Evolutionary conservation across 345 rosid genomes (phyloP).

Genomic region (Lepidium sativum): DNA sequence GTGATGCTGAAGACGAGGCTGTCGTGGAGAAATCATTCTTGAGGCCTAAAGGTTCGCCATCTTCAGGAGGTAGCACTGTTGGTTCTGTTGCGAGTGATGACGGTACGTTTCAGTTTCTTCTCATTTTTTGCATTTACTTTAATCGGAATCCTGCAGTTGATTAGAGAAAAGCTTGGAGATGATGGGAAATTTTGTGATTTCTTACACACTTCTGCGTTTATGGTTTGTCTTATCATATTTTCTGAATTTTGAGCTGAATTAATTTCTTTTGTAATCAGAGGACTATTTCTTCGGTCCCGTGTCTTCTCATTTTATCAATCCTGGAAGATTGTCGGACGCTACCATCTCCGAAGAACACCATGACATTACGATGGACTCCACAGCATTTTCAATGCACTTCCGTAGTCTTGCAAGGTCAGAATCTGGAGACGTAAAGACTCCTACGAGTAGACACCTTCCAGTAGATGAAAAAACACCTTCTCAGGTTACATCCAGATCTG

Average conservation of each 20-base stretch:
- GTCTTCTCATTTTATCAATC: conserved; percentile 66
- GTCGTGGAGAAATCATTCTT: conserved; percentile 42
- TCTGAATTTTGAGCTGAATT: conserved; percentile 13
- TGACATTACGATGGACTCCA: conserved; percentile 90
- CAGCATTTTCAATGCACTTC: conserved; percentile 86
- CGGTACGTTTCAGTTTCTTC: conserved; percentile 33
- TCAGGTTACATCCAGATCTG: conserved; percentile 31
- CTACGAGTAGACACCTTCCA: conserved; percentile 21
- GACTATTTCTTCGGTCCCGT: conserved; percentile 87
- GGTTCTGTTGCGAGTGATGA: conserved; percentile 75
- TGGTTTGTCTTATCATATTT: neutral
- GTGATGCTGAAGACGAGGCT: conserved; percentile 24
- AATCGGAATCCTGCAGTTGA: neutral
- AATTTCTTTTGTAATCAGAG: conserved; percentile 28
- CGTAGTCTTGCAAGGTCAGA: conserved; percentile 70
- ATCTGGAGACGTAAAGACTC: conserved; percentile 52
- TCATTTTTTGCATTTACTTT: neutral
- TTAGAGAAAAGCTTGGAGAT: neutral
- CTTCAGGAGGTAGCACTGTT: conserved; percentile 62
- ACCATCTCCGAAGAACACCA: conserved; percentile 60
- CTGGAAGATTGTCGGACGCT: conserved; percentile 57
- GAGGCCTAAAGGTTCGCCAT: conserved; percentile 56
- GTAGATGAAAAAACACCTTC: conserved; percentile 56
- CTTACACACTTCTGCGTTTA: neutral
- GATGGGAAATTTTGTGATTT: neutral